Evolutionary conservation across 805 yeast genomes (phyloP), one percentile per base, ranked within the genome.

Genomic region (Candida succiphila): DNA sequence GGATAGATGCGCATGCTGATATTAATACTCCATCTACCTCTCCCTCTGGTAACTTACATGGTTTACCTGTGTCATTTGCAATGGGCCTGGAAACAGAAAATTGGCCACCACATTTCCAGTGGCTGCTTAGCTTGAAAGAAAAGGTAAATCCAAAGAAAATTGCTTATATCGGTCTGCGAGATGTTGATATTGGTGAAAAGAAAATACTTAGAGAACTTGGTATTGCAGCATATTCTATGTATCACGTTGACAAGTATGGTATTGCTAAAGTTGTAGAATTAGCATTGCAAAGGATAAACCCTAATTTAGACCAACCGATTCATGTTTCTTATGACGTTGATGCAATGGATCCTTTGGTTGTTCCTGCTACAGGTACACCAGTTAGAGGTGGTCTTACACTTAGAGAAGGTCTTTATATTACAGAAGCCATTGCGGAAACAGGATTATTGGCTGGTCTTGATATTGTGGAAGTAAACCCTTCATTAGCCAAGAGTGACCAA

Each of bases 1-100:
- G 98, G 98, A 80, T 89, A 46, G 98, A 89, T 60, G 98, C 98
- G 0, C 98, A 89, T 56, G 96, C 97, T 15, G 98, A 89, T 56
- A 80, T 92, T 54, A 92, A 92, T 65, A 81, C 96, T 1, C 84
- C 95, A 9, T 65, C 67, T 24, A 75, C 86, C 7, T 78, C 96
- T 2, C 80, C 71, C 20, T 75, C 89, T 7, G 97, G 97, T 27
- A 92, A 89, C 57, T 66, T 89, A 46, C 98, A 89, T 56, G 98
- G 98, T 5, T 88, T 96, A 56, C 98, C 98, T 2, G 86, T 89
- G 24, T 75, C 95, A 3, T 92, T 92, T 53, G 64, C 89, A 36
- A 65, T 87, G 72, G 96, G 96, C 2, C 63, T 88, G 34, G 85
- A 82, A 43, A 56, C 60, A 34, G 76, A 72, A 25, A 53, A 69